These are phyloP conservation scores for Neonectria hederae DNA, from an alignment of 2,329 filamentous ascomycete species.

Conservation along the genomic window DNA sequence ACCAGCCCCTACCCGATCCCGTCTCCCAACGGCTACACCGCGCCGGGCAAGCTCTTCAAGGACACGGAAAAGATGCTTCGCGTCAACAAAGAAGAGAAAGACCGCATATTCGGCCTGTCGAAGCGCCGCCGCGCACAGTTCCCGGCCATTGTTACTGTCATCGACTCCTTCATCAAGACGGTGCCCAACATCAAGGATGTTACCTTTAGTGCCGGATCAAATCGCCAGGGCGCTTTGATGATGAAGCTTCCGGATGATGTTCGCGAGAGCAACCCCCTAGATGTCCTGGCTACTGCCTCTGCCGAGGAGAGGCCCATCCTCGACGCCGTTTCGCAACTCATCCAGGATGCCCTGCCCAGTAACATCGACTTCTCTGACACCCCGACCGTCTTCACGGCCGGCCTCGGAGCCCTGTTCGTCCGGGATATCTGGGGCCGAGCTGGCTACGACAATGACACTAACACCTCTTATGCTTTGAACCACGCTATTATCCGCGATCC, in stretches of 20 bases:
- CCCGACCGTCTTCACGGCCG: conserved; percentile 54
- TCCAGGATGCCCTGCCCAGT: conserved; percentile 56
- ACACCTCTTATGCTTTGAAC: conserved; percentile 77
- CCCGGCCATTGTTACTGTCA: conserved; percentile 81
- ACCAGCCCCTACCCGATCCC: conserved; percentile 84
- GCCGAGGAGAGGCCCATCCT: conserved; percentile 43
- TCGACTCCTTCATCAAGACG: conserved; percentile 76
- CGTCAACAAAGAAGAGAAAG: conserved; percentile 59
- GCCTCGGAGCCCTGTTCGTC: conserved; percentile 57
- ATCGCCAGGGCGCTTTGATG: conserved; percentile 84
- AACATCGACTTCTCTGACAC: conserved; percentile 47
- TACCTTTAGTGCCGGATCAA: conserved; percentile 87
- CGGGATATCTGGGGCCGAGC: conserved; percentile 61
- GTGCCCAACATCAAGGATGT: conserved; percentile 77
- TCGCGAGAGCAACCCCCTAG: conserved; percentile 72
- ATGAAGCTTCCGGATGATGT: conserved; percentile 69
- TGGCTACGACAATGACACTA: conserved; percentile 60
- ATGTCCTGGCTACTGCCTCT: conserved; percentile 45
- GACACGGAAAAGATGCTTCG: conserved; percentile 61
- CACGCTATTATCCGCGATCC: conserved; percentile 75
- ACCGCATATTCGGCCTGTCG: conserved; percentile 79
- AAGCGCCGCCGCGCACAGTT: conserved; percentile 82
- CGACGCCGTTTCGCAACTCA: conserved; percentile 49
- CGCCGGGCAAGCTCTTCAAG: conserved; percentile 68
- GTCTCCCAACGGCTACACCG: conserved; percentile 81